These are phyloP conservation scores for Luzula sylvatica DNA, from an alignment of 176 grass and related monocot genomes.

Conservation along the genomic window DNA sequence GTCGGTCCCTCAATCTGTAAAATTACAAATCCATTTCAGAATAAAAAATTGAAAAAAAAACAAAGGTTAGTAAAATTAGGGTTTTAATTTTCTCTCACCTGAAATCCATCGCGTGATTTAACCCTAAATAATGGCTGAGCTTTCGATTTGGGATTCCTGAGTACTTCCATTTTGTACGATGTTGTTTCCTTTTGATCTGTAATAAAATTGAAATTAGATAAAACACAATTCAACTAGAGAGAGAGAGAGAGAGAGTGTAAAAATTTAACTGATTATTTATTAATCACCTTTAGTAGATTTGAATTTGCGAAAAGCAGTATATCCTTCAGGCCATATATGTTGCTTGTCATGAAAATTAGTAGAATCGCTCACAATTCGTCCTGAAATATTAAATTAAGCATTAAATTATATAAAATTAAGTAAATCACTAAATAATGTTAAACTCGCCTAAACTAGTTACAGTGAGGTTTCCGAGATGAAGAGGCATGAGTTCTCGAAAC, in stretches of 20 bases:
- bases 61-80: conserved; percentile 16
- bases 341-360: conserved; percentile 97
- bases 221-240: conserved; percentile 5
- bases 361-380: conserved; percentile 80
- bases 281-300: conserved; percentile 70
- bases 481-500: conserved; percentile 44
- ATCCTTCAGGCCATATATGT: conserved; percentile 94
- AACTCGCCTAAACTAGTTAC: conserved; percentile 81
- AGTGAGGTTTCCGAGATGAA: conserved; percentile 74
- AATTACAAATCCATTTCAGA: conserved; percentile 4
- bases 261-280: not conserved
- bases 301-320: conserved; percentile 89
- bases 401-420: conserved; percentile 14
- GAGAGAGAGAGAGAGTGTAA: not conserved
- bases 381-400: conserved; percentile 38
- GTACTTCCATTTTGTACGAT: conserved; percentile 92
- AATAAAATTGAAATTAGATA: conserved; percentile 25
- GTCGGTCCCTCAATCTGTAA: conserved; percentile 76
- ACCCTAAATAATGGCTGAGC: conserved; percentile 74
- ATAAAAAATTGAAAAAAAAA: not conserved
- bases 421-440: not conserved
- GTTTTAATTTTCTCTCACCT: conserved; percentile 37
- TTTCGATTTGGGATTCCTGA: conserved; percentile 85
- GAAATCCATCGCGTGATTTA: conserved; percentile 58
- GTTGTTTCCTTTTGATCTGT: conserved; percentile 63